Evolutionary conservation across 2,329 filamentous ascomycete species (phyloP).

Genomic region (Sclerotinia borealis): DNA sequence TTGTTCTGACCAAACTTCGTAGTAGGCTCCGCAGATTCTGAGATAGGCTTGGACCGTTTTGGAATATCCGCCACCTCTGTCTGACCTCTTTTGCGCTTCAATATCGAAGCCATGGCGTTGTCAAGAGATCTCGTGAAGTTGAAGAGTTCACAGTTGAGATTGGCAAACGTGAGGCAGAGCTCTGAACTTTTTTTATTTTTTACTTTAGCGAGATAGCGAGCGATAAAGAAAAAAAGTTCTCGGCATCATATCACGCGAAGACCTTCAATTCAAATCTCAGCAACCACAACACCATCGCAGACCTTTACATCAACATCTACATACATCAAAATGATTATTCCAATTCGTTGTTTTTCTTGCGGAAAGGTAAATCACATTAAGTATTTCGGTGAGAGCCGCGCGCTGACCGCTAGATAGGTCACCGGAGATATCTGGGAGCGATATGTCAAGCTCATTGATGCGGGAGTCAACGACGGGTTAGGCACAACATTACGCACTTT

Average conservation of each 20-base stretch:
- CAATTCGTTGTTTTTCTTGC: slow-evolving; percentile 96
- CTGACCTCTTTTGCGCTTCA: slow-evolving; percentile 34
- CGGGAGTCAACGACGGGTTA: slow-evolving; percentile 68
- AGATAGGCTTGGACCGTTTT: slow-evolving; percentile 27
- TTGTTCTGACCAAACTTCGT: slow-evolving; percentile 5
- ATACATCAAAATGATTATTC: slow-evolving; percentile 80
- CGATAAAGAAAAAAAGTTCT: slow-evolving; percentile 14
- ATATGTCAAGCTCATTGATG: slow-evolving; percentile 83
- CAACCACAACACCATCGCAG: slow-evolving; percentile 3
- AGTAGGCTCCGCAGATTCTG: neutral
- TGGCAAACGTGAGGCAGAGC: slow-evolving; percentile 5
- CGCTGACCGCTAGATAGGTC: slow-evolving; percentile 53
- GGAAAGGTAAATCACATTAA: slow-evolving; percentile 68
- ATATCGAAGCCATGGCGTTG: slow-evolving; percentile 32
- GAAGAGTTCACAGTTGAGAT: slow-evolving; percentile 14
- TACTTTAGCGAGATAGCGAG: slow-evolving; percentile 6
- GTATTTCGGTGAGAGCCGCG: slow-evolving; percentile 10
- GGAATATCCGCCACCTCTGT: slow-evolving; percentile 27
- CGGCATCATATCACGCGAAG: slow-evolving; percentile 12
- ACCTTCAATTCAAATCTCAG: slow-evolving; percentile 2
- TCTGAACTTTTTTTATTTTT: slow-evolving; percentile 19
- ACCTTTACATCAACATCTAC: neutral
- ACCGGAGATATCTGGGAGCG: slow-evolving; percentile 96
- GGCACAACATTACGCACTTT: slow-evolving; percentile 28
- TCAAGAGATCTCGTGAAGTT: slow-evolving; percentile 27